phyloP scores from a whole-genome alignment of 768 basidiomycete species.

The Boletus pseudopeckii region DNA sequence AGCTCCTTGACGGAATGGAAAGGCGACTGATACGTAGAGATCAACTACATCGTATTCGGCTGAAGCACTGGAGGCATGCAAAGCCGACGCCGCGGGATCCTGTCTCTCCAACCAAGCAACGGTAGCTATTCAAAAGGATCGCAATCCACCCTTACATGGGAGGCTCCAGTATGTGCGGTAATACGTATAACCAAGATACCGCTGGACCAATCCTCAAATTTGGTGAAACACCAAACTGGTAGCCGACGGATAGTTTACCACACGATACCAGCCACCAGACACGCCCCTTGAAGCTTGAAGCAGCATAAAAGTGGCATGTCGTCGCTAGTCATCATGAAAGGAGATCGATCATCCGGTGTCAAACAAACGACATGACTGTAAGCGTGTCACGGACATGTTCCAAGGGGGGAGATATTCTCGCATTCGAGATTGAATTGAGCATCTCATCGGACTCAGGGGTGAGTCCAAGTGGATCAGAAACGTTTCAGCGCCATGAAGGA shows the following conservation, averaged over 20 bases:
- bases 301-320: not conserved
- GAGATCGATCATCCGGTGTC: slow-evolving; percentile 6
- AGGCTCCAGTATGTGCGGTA: not conserved
- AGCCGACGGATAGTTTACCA: slow-evolving; percentile 7
- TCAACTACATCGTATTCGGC: not conserved
- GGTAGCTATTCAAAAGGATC: not conserved
- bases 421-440: slow-evolving; percentile 25
- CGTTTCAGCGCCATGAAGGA: slow-evolving; percentile 19
- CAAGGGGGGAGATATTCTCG: slow-evolving; percentile 17
- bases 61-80: not conserved
- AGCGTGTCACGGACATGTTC: slow-evolving; percentile 10
- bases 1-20: not conserved
- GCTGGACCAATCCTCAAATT: not conserved
- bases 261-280: not conserved
- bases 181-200: not conserved
- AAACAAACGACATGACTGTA: slow-evolving; percentile 11
- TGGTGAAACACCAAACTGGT: slow-evolving; percentile 1
- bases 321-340: slow-evolving; percentile 4
- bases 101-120: not conserved
- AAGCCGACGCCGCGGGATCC: not conserved
- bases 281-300: slow-evolving; percentile 16
- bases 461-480: slow-evolving; percentile 25
- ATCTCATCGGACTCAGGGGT: slow-evolving; percentile 22
- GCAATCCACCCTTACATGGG: not conserved
- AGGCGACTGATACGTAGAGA: not conserved